Evolutionary conservation across 202 grass and related monocot species (phyloP), one percentile per base, ranked within the genome.

Genomic region (Schoenoplectus tabernaemontani): DNA sequence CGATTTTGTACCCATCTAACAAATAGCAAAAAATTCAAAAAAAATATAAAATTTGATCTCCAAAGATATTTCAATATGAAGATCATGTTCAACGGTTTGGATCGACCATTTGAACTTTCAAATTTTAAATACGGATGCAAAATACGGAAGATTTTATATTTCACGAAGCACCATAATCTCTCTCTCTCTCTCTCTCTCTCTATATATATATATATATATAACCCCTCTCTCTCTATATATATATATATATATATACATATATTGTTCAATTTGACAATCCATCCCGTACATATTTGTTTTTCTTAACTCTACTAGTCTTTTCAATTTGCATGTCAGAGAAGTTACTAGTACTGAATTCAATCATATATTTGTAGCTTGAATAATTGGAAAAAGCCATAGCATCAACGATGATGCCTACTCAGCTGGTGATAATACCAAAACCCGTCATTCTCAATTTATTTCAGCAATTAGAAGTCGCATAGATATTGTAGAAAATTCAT

Each of bases 391-490:
- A 76, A 9, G 95, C 87, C 20, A 83, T 98, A 9, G 78, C 80
- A 63, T 89, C 83, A 10, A 90, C 87, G 88, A 94, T 28, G 47
- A 72, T 30, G 68, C 83, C 33, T 75, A 65, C 62, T 87, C 56
- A 1, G 66, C 84, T 11, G 89, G 89, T 53, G 91, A 94, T 62
- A 89, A 90, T 59, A 92, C 89, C 17, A 85, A 86, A 77, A 82
- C 87, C 23, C 85, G 90, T 48, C 95, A 95, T 76, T 58, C 64
- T 34, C 85, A 91, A 71, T 94, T 95, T 30, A 57, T 95, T 53
- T 22, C 86, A 0, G 91, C 95, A 83, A 90, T 98, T 77, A 85
- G 84, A 72, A 79, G 64, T 83, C 89, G 79, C 59, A 94, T 98
- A 75, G 42, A 79, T 43, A 84, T 86, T 59, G 84, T 92, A 9